phyloP scores from a whole-genome alignment of 495 filamentous ascomycete species.

The Pyronema omphalodes region DNA sequence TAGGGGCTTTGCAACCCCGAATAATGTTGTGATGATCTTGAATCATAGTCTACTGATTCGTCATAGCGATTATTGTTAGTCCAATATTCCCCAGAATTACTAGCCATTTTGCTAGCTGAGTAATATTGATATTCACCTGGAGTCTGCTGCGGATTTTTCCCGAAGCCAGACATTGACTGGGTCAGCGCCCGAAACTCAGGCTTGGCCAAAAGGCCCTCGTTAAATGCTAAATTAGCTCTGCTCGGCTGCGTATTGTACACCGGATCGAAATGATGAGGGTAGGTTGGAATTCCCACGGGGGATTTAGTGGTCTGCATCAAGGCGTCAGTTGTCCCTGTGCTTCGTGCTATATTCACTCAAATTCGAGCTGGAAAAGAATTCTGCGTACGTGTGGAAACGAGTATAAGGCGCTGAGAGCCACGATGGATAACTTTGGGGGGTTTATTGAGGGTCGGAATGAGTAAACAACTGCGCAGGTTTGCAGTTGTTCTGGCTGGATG shows the following conservation, averaged over 20 bases:
- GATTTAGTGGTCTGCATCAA: constrained; percentile 12
- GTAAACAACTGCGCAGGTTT: background rate
- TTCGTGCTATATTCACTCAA: background rate
- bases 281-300: constrained; percentile 3
- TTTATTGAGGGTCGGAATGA: background rate
- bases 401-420: constrained; percentile 25
- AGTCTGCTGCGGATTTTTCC: constrained; percentile 29
- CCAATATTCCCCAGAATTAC: background rate
- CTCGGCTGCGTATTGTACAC: constrained; percentile 10
- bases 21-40: constrained; percentile 28
- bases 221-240: constrained; percentile 19
- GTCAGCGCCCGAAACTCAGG: constrained; percentile 26
- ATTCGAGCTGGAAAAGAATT: background rate
- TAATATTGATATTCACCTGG: constrained; percentile 30
- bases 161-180: constrained; percentile 39
- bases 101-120: constrained; percentile 9
- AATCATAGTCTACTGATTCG: constrained; percentile 30
- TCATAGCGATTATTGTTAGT: constrained; percentile 3
- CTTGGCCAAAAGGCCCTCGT: constrained; percentile 30
- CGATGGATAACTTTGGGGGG: constrained; percentile 9
- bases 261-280: background rate
- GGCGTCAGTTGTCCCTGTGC: background rate
- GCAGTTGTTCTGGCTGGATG: background rate
- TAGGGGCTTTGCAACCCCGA: constrained; percentile 17
- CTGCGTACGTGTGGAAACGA: constrained; percentile 4